phyloP scores from a whole-genome alignment of 257 asterid genomes.

The Ehretia macrophylla region DNA sequence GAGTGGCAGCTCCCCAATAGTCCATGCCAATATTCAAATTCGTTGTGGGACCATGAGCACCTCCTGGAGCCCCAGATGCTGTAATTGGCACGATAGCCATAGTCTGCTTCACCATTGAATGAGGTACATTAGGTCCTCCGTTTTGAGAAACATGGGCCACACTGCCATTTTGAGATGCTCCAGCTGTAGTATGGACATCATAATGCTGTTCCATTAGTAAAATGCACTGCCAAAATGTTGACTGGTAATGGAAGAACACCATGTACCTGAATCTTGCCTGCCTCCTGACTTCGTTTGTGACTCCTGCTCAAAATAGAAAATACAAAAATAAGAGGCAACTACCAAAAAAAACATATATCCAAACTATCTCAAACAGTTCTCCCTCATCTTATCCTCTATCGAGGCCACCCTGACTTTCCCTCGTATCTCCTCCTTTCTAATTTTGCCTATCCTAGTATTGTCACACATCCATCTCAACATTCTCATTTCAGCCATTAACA shows the following conservation, averaged over 20 bases:
- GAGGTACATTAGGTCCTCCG: constrained; percentile 49
- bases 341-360: too few species aligned
- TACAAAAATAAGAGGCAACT: too few species aligned
- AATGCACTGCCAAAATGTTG: constrained; percentile 11
- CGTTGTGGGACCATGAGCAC: constrained; percentile 80
- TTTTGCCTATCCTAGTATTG: too few species aligned
- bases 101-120: constrained; percentile 40
- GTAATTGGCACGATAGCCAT: constrained; percentile 44
- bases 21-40: constrained; percentile 92
- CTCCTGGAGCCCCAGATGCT: constrained; percentile 51
- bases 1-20: constrained; percentile 63
- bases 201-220: constrained; percentile 7
- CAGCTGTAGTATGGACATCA: constrained; percentile 40
- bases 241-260: constrained; percentile 3
- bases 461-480: too few species aligned
- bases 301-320: background rate
- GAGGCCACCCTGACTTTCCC: too few species aligned
- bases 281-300: background rate
- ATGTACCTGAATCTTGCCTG: constrained; percentile 51
- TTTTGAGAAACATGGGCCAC: constrained; percentile 56
- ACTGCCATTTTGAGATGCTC: constrained; percentile 62
- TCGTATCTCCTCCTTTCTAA: too few species aligned
- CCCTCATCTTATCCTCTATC: too few species aligned
- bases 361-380: too few species aligned
- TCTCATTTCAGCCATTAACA: too few species aligned